These are phyloP conservation scores for Myxozyma kluyveri DNA, from an alignment of 805 yeast genomes.

Conservation along the genomic window DNA sequence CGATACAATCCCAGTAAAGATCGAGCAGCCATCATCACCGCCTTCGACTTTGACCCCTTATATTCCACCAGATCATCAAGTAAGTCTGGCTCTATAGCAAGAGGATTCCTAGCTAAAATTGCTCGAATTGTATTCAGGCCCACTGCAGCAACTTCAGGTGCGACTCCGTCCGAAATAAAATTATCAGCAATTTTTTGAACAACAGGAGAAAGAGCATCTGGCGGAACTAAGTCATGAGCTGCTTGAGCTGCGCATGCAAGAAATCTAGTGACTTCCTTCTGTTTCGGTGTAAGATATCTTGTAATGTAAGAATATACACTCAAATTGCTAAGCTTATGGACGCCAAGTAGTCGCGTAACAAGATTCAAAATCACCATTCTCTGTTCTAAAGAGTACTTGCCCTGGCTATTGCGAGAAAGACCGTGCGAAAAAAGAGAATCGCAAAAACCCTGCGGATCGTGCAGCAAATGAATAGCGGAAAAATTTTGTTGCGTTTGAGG, in stretches of 20 bases:
- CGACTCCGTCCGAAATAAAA: conserved; percentile 97
- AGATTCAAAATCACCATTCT: conserved; percentile 84
- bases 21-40: conserved; percentile 93
- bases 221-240: conserved; percentile 94
- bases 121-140: conserved; percentile 95
- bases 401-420: conserved; percentile 58
- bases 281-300: conserved; percentile 91
- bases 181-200: conserved; percentile 94
- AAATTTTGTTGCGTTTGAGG: conserved; percentile 74
- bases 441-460: conserved; percentile 98
- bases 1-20: conserved; percentile 81
- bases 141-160: conserved; percentile 96
- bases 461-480: conserved; percentile 86
- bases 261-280: conserved; percentile 87
- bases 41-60: conserved; percentile 88
- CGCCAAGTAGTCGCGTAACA: conserved; percentile 84
- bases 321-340: conserved; percentile 85
- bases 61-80: conserved; percentile 88
- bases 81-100: conserved; percentile 84
- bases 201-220: conserved; percentile 77
- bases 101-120: conserved; percentile 86
- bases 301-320: conserved; percentile 87
- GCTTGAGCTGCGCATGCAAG: conserved; percentile 98
- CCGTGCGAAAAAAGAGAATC: conserved; percentile 74
- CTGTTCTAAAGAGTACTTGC: conserved; percentile 78